phyloP scores from a whole-genome alignment of 441 rosid genomes.

The Omphalea diandra region DNA sequence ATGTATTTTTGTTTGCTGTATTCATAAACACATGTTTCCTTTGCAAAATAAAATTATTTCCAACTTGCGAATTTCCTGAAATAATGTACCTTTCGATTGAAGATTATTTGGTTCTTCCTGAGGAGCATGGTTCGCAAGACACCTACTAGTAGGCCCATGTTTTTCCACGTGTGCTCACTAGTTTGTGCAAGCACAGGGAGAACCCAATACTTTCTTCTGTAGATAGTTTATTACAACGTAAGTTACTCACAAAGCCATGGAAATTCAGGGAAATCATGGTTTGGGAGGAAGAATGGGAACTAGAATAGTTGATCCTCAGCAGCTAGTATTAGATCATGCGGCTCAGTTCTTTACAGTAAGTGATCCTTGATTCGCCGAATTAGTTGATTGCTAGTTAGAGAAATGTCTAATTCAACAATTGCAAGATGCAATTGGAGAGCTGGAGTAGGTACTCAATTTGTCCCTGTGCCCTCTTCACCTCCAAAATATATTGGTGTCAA shows the following conservation, averaged over 20 bases:
- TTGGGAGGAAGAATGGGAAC: conserved; percentile 97
- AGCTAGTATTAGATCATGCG: conserved; percentile 77
- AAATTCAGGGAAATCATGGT: conserved; percentile 76
- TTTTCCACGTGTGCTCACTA: not conserved
- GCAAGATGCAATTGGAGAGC: conserved; percentile 70
- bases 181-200: not conserved
- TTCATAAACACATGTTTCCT: not conserved
- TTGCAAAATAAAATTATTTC: not conserved
- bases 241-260: conserved; percentile 14
- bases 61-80: not conserved
- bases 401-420: conserved; percentile 66
- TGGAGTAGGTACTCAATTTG: conserved; percentile 69
- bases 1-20: not conserved
- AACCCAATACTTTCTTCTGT: not conserved
- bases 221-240: not conserved
- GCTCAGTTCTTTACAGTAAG: conserved; percentile 82
- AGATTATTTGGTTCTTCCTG: not conserved
- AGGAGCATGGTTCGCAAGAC: not conserved
- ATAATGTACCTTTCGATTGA: not conserved
- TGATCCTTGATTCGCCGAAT: conserved; percentile 57
- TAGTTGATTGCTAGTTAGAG: conserved; percentile 71
- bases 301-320: conserved; percentile 58
- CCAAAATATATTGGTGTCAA: conserved; percentile 69
- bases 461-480: conserved; percentile 49
- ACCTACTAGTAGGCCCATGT: not conserved